Percentiles rank a stretch among this genome's conserved stretches.
phyloP scores from a whole-genome alignment of 257 asterid species.

The Lycium barbarum region DNA sequence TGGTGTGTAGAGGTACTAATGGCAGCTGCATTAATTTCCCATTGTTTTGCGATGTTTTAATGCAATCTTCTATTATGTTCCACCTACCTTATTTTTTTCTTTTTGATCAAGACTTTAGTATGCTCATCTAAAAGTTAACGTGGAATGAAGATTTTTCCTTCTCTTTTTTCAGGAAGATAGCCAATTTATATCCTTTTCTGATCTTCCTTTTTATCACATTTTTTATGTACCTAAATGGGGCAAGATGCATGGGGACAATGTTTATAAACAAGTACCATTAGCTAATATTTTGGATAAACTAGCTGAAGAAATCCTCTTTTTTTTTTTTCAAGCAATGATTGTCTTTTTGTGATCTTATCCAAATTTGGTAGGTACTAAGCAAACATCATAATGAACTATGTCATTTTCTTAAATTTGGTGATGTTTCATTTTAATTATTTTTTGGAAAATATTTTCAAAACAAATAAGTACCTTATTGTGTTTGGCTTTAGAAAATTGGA shows the following conservation, averaged over 20 bases:
- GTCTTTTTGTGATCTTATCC: not conserved
- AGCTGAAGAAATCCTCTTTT: not conserved
- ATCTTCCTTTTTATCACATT: no score
- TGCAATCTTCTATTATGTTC: not conserved
- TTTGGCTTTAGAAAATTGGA: no score
- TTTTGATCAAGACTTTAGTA: no score
- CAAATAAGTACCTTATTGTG: not conserved
- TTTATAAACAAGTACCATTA: no score
- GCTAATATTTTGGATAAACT: not conserved
- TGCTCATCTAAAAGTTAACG: no score
- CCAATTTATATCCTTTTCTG: no score
- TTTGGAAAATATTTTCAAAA: not conserved
- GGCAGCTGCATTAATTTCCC: not conserved
- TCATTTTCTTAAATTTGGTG: constrained; percentile 3
- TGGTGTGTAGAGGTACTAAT: not conserved
- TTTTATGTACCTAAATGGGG: no score
- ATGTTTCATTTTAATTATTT: not conserved
- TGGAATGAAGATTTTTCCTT: no score
- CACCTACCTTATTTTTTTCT: no score
- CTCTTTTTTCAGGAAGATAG: no score
- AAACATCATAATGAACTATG: not conserved
- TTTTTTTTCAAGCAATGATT: not conserved
- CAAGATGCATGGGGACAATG: no score
- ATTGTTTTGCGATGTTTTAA: not conserved
- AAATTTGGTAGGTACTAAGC: not conserved